These are phyloP conservation scores for Rhizophlyctis rosea DNA, from an alignment of 192 early-diverging fungal genomes.

Conservation along the genomic window DNA sequence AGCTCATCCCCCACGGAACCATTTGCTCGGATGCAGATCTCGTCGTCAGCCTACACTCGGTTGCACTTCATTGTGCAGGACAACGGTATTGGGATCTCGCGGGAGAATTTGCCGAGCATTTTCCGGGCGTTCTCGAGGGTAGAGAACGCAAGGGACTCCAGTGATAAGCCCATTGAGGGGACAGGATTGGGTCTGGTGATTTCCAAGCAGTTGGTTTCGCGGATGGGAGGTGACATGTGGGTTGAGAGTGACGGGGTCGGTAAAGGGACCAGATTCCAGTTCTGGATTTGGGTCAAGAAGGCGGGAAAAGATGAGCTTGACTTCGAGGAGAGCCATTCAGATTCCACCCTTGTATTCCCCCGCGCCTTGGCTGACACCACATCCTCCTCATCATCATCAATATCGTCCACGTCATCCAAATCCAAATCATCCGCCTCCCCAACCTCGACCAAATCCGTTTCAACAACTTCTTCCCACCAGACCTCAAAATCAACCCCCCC, in stretches of 20 bases:
- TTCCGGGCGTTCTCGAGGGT: background rate
- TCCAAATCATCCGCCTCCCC: background rate
- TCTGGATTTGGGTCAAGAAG: background rate
- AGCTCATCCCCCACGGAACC: background rate
- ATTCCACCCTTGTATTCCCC: background rate
- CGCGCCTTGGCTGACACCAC: background rate
- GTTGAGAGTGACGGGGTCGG: slow-evolving; percentile 46
- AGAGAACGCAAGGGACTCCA: background rate
- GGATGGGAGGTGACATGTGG: slow-evolving; percentile 64
- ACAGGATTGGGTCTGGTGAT: slow-evolving; percentile 63
- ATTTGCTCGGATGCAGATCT: no score
- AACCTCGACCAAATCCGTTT: background rate
- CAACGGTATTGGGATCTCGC: background rate
- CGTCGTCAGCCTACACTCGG: background rate
- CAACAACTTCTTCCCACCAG: background rate
- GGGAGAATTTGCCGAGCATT: background rate
- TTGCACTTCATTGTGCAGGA: background rate
- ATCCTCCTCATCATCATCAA: background rate
- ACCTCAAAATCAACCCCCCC: background rate
- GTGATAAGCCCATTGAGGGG: slow-evolving; percentile 30
- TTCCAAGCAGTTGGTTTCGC: slow-evolving; percentile 51
- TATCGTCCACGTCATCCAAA: background rate
- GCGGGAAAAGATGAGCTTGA: background rate
- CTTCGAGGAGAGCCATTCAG: background rate
- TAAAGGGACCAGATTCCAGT: background rate